Evolutionary conservation across 164 flowering plant genomes (phyloP).

Genomic region (Vitis amurensis): DNA sequence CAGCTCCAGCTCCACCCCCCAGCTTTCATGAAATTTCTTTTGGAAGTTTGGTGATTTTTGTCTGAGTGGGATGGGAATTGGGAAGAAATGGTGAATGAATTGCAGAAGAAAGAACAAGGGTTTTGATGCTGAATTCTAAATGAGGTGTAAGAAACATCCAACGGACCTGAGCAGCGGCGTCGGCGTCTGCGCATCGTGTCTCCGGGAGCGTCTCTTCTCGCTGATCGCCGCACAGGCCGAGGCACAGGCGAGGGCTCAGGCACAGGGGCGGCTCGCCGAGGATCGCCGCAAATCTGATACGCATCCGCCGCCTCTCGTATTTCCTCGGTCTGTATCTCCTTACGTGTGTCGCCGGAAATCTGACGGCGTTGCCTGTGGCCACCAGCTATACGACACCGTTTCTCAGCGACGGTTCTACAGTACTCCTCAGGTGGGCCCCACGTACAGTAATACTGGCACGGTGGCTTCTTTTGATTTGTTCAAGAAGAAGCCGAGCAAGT

Average conservation of each 20-base stretch:
- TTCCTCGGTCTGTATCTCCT: constrained; percentile 10
- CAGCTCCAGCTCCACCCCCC: too few relatives aligned
- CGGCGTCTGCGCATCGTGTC: constrained; percentile 94
- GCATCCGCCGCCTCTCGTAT: constrained; percentile 9
- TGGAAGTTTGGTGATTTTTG: too few relatives aligned
- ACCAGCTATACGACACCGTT: constrained; percentile 1
- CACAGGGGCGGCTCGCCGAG: constrained; percentile 21
- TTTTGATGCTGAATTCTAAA: constrained; percentile 14
- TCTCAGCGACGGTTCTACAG: constrained; percentile 43
- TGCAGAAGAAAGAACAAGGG: too few relatives aligned
- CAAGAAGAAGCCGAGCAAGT: constrained; percentile 25
- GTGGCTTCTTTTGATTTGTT: not conserved
- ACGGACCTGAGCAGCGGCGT: constrained; percentile 55
- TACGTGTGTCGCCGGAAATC: not conserved
- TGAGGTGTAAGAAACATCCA: constrained; percentile 81
- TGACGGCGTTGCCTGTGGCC: not conserved
- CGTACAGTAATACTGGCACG: constrained; percentile 3
- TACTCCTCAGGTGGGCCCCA: constrained; percentile 75
- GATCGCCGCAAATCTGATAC: constrained; percentile 33
- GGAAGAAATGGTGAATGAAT: too few relatives aligned
- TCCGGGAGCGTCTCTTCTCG: constrained; percentile 71
- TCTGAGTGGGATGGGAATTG: too few relatives aligned
- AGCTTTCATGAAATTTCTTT: too few relatives aligned
- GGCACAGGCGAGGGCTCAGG: constrained; percentile 28
- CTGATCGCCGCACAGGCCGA: constrained; percentile 56